phyloP scores from a whole-genome alignment of 768 basidiomycete species.

The Boletellus emodensis region DNA sequence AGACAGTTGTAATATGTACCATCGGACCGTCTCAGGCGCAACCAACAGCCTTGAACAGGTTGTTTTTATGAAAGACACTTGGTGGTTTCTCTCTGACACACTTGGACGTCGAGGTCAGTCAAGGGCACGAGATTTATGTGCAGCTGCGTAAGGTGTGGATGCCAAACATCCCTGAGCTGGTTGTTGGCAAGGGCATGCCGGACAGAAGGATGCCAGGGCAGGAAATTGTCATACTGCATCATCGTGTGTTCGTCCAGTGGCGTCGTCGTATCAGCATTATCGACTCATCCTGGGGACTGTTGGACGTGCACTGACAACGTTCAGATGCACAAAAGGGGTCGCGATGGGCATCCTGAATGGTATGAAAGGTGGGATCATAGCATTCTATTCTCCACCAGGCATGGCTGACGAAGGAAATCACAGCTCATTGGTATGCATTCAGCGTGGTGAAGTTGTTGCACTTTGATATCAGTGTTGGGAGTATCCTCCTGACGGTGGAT shows the following conservation, averaged over 20 bases:
- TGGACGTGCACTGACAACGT: neutral
- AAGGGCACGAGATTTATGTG: neutral
- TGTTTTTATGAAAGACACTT: neutral
- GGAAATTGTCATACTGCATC: neutral
- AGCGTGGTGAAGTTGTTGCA: conserved; percentile 15
- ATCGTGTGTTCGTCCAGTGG: neutral
- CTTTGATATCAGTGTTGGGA: conserved; percentile 20
- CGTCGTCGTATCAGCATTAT: conserved; percentile 1
- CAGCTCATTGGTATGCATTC: conserved; percentile 24
- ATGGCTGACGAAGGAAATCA: neutral
- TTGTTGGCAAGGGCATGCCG: too few species aligned
- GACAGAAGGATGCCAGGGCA: neutral
- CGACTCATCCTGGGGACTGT: neutral
- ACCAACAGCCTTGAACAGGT: too few species aligned
- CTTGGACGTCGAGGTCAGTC: neutral
- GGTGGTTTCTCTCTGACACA: neutral
- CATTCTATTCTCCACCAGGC: too few species aligned
- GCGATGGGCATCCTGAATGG: neutral
- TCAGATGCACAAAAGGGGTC: neutral
- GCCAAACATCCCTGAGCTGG: too few species aligned
- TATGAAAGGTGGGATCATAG: neutral
- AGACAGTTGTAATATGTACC: too few species aligned
- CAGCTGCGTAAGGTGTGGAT: too few species aligned
- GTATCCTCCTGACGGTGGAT: neutral
- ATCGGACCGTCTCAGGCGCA: too few species aligned